Evolutionary conservation across 2,329 filamentous ascomycete species (phyloP).

Genomic region (Cercospora beticola): DNA sequence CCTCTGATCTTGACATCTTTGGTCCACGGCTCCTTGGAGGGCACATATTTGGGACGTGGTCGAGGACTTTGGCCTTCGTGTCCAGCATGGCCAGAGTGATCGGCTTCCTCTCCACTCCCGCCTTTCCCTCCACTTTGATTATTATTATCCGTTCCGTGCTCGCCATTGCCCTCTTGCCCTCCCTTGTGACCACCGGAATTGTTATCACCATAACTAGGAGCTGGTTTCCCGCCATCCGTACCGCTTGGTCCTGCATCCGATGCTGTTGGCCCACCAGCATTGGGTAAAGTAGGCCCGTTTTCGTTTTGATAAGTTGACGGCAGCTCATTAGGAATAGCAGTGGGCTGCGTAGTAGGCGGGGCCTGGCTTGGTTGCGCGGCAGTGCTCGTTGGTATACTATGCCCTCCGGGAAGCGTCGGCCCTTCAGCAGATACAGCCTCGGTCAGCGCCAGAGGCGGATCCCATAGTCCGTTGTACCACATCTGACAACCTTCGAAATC

Average conservation of each 20-base stretch:
- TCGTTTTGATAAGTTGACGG: background rate
- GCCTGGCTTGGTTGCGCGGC: conserved; percentile 17
- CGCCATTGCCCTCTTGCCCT: background rate
- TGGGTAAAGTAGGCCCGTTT: conserved; percentile 4
- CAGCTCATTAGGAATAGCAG: conserved; percentile 19
- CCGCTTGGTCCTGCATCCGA: background rate
- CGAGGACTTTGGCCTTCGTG: background rate
- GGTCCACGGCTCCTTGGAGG: conserved; percentile 21
- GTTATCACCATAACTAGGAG: background rate
- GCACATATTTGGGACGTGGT: conserved; percentile 11
- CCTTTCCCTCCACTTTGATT: background rate
- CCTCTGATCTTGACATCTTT: conserved; percentile 19
- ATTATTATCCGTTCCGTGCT: background rate
- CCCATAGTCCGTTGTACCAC: conserved; percentile 35
- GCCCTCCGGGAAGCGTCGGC: conserved; percentile 19
- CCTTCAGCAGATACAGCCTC: conserved; percentile 17
- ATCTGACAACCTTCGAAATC: conserved; percentile 32
- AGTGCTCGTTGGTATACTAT: conserved; percentile 1
- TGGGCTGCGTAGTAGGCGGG: conserved; percentile 21
- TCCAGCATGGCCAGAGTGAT: background rate
- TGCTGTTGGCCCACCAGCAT: background rate
- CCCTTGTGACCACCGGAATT: background rate
- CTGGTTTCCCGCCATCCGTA: background rate
- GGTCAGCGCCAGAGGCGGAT: conserved; percentile 31
- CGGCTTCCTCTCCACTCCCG: background rate